phyloP scores from a whole-genome alignment of 1,284 basidiomycete genomes.

The Apiotrichum domesticum region DNA sequence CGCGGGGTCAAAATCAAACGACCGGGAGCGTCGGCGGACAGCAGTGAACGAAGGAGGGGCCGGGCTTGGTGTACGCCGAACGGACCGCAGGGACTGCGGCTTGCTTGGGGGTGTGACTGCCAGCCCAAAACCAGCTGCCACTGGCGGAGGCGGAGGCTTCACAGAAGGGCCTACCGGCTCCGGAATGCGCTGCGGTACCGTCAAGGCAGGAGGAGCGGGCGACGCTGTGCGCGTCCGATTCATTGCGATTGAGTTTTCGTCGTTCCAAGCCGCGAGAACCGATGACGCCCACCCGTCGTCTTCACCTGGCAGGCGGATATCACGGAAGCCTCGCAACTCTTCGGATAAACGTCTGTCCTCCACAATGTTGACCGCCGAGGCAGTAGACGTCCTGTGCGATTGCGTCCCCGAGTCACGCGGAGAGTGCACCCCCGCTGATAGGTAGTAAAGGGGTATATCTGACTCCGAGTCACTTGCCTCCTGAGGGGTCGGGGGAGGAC shows the following conservation, averaged over 20 bases:
- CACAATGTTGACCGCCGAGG: neutral
- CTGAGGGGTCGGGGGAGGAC: neutral
- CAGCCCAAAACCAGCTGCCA: neutral
- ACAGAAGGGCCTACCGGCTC: neutral
- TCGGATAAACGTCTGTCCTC: constrained; percentile 26
- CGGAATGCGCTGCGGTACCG: neutral
- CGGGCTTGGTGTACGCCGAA: neutral
- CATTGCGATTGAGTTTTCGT: constrained; percentile 3
- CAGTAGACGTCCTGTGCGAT: neutral
- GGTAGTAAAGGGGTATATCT: neutral
- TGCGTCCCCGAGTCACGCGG: neutral
- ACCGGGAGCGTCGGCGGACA: constrained; percentile 3
- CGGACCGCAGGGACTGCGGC: neutral
- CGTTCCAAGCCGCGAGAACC: constrained; percentile 23
- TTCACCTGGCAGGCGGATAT: constrained; percentile 15
- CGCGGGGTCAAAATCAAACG: constrained; percentile 6
- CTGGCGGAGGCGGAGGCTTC: neutral
- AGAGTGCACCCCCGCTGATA: too few species aligned
- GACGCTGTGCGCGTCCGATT: neutral
- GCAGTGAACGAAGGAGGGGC: neutral
- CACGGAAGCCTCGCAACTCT: constrained; percentile 32
- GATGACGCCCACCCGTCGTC: constrained; percentile 32
- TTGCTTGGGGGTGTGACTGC: neutral
- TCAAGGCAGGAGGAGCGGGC: neutral
- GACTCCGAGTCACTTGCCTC: neutral